Percentiles rank a stretch among this genome's conserved stretches.
These are phyloP conservation scores for Clavulina sp. DNA, from an alignment of 768 basidiomycete genomes.

Conservation along the genomic window DNA sequence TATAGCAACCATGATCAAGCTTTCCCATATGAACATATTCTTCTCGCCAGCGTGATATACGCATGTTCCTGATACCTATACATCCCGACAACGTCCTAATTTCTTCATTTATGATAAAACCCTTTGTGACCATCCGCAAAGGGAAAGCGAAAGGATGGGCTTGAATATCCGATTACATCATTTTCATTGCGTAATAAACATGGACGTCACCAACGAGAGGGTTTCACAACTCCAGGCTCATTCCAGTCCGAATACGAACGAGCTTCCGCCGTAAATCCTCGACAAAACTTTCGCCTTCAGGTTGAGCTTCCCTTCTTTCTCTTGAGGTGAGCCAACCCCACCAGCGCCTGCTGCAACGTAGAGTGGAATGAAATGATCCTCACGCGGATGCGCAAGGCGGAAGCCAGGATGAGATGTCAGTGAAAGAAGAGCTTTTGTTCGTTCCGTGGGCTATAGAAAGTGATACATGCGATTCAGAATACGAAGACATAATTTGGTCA, in stretches of 20 bases:
- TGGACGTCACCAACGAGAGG: too few species aligned
- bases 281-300: slow-evolving; percentile 33
- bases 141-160: too few species aligned
- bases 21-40: too few species aligned
- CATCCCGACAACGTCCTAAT: too few species aligned
- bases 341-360: slow-evolving; percentile 64
- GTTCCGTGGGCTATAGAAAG: not conserved
- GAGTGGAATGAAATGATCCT: slow-evolving; percentile 68
- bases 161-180: too few species aligned
- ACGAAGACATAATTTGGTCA: not conserved
- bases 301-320: slow-evolving; percentile 26
- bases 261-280: not conserved
- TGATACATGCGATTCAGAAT: not conserved
- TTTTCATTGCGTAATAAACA: too few species aligned
- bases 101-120: too few species aligned
- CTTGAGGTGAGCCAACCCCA: slow-evolving; percentile 16
- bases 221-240: too few species aligned
- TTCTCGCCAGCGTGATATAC: too few species aligned
- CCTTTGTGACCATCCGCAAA: too few species aligned
- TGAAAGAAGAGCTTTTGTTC: slow-evolving; percentile 28
- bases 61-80: too few species aligned
- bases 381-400: slow-evolving; percentile 50
- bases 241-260: not conserved
- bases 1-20: too few species aligned
- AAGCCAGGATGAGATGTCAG: slow-evolving; percentile 45